Conservation (phyloP, 208 protist genomes). For the Blastocrithidia nonstop region DNA sequence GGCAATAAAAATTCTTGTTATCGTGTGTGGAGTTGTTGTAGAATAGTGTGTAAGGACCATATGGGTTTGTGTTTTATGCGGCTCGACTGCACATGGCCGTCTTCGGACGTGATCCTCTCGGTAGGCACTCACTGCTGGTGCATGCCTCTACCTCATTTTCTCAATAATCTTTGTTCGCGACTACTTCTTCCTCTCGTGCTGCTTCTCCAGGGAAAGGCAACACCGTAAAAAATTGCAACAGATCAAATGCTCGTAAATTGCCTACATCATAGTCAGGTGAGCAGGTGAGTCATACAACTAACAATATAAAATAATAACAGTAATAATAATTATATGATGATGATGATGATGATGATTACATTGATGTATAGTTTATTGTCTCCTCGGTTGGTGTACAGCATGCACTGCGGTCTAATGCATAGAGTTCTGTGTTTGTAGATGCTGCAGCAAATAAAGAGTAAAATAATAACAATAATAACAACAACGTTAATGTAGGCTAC, state of each 20-base stretch:
- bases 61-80: constrained; percentile 70
- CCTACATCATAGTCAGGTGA: no score
- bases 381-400: constrained; percentile 57
- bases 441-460: neutral
- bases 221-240: neutral
- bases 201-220: neutral
- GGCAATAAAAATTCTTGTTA: constrained; percentile 32
- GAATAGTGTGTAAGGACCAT: constrained; percentile 60
- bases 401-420: neutral
- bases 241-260: constrained; percentile 1
- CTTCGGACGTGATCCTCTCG: constrained; percentile 82
- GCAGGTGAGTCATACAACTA: no score
- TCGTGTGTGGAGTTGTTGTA: constrained; percentile 52
- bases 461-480: constrained; percentile 3
- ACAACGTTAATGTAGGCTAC: no score
- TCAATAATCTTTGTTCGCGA: no score
- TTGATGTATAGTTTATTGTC: constrained; percentile 45
- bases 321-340: no score
- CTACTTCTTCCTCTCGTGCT: neutral
- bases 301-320: no score
- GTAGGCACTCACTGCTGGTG: constrained; percentile 67
- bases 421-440: neutral
- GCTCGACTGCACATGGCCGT: constrained; percentile 36
- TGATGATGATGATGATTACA: neutral
- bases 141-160: constrained; percentile 11